Conservation (phyloP, 106 monocot genomes). For the Vanilla planifolia region DNA sequence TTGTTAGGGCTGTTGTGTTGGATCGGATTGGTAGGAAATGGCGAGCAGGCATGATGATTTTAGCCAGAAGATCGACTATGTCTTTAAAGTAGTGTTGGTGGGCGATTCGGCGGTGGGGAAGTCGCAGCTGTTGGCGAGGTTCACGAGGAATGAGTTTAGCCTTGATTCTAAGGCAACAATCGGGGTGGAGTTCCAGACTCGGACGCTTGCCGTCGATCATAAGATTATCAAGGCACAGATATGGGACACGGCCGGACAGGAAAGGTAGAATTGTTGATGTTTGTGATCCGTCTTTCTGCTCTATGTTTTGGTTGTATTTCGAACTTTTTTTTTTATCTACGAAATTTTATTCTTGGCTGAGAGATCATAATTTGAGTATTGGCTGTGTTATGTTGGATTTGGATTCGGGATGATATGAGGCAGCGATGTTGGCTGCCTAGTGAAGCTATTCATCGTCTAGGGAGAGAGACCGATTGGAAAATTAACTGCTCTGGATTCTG, state of each 20-base stretch:
- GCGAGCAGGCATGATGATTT: conserved; percentile 16
- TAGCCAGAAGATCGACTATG: conserved; percentile 26
- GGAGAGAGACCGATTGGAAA: too few relatives aligned
- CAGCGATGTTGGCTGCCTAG: too few relatives aligned
- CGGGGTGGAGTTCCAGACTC: conserved; percentile 16
- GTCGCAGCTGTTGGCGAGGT: conserved; percentile 23
- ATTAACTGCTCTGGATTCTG: too few relatives aligned
- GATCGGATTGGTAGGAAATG: conserved; percentile 7
- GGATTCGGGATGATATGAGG: too few relatives aligned
- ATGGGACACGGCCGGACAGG: conserved; percentile 23
- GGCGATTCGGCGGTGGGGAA: conserved; percentile 28
- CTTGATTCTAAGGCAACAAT: conserved; percentile 24
- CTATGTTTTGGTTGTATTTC: neutral
- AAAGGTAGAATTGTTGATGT: conserved; percentile 12
- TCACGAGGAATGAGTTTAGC: conserved; percentile 22
- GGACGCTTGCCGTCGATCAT: conserved; percentile 15
- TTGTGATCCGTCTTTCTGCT: neutral
- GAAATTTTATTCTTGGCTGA: too few relatives aligned
- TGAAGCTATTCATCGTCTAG: too few relatives aligned
- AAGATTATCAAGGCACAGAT: conserved; percentile 22
- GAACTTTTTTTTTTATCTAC: neutral
- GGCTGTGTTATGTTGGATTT: too few relatives aligned
- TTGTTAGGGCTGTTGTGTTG: neutral
- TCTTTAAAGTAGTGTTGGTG: conserved; percentile 25
- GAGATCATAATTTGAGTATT: too few relatives aligned